A percentile compares a stretch with the other conserved stretches of the same genome.
These are phyloP conservation scores for Oryza glaberrima DNA, from an alignment of 176 grass and related monocot species.

Conservation along the genomic window DNA sequence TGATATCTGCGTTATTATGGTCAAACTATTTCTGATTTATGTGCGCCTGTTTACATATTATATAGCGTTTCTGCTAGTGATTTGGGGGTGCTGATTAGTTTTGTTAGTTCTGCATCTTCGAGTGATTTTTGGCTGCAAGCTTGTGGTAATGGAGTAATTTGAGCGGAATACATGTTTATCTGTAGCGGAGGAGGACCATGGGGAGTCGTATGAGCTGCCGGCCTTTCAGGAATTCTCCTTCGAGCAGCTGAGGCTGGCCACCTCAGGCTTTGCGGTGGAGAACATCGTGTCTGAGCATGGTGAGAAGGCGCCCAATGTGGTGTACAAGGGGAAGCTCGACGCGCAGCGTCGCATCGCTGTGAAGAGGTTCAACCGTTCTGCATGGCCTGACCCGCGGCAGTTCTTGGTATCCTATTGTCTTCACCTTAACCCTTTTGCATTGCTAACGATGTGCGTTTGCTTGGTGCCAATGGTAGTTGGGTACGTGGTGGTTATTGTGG, in stretches of 20 bases:
- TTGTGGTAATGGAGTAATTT: conserved; percentile 3
- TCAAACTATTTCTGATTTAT: background rate
- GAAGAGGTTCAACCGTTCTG: conserved; percentile 89
- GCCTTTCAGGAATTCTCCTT: conserved; percentile 89
- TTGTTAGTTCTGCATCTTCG: background rate
- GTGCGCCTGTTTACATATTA: background rate
- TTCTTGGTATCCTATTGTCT: conserved; percentile 68
- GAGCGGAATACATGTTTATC: background rate
- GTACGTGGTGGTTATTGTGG: background rate
- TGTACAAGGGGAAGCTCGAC: conserved; percentile 96
- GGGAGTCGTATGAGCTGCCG: conserved; percentile 76
- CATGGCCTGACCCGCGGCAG: conserved; percentile 90
- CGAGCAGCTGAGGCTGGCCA: conserved; percentile 86
- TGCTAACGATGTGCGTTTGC: background rate
- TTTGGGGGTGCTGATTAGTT: background rate
- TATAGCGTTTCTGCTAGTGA: conserved; percentile 2
- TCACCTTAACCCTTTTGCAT: background rate
- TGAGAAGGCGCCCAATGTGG: conserved; percentile 97
- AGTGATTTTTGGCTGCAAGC: background rate
- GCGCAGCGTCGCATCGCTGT: conserved; percentile 81
- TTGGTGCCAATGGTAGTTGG: background rate
- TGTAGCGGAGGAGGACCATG: conserved; percentile 64
- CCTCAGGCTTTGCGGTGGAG: conserved; percentile 75
- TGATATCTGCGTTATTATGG: background rate
- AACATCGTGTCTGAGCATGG: conserved; percentile 97